Evolutionary conservation across 805 yeast species (phyloP), one percentile per base, ranked within the genome.

Genomic region (Sugiyamaella mastotermitis): DNA sequence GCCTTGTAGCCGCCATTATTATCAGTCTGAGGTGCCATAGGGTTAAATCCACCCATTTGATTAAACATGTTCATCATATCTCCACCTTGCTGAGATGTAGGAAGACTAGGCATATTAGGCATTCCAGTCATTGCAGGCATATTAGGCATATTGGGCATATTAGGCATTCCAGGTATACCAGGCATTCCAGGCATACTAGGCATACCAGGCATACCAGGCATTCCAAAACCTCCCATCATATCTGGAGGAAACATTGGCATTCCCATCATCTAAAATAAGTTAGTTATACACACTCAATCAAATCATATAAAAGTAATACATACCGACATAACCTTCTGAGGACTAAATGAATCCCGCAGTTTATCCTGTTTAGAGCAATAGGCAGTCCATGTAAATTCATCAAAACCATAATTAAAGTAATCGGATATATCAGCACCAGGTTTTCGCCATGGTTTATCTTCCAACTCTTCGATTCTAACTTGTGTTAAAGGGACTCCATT

Each of bases 381-480:
- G 17, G 88, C 86, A 38, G 83, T 78, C 99, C 99, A 92, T 11
- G 97, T 83, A 48, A 83, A 74, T 64, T 92, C 99, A 57, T 92
- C 95, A 56, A 92, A 92, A 1, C 98, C 98, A 55, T 78, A 92
- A 63, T 92, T 92, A 69, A 92, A 92, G 61, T 87, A 94, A 60
- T 92, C 97, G 5, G 94, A 74, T 28, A 85, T 64, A 61, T 92
- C 97, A 3, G 95, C 95, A 26, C 97, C 98, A 1, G 97, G 97
- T 47, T 83, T 78, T 56, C 98, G 74, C 99, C 99, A 92, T 6
- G 99, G 99, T 64, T 94, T 94, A 48, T 87, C 95, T 47, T 84
- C 86, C 34, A 88, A 64, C 38, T 79, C 81, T 43, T 82, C 90
- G 8, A 90, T 70, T 43, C 83, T 81, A 9, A 90, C 69, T 48